A percentile compares a stretch with the other conserved stretches of the same genome.
These are phyloP conservation scores for Ogataea naganishii DNA, from an alignment of 805 yeast species.

Conservation along the genomic window DNA sequence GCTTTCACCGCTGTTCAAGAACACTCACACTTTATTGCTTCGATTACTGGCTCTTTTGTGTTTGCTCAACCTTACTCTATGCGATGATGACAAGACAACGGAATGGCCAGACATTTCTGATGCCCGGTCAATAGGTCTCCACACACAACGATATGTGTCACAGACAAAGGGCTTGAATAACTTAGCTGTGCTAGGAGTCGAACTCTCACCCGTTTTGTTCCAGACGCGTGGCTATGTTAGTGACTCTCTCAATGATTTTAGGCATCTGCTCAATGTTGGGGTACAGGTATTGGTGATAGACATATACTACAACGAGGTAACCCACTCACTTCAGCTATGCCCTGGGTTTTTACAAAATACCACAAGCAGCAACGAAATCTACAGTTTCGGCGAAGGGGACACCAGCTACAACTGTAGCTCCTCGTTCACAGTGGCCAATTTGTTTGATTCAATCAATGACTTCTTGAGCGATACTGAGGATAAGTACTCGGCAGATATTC, in stretches of 20 bases:
- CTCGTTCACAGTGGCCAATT: constrained; percentile 5
- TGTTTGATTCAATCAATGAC: constrained; percentile 20
- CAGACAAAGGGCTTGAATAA: constrained; percentile 31
- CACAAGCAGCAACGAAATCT: not conserved
- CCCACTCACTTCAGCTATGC: constrained; percentile 46
- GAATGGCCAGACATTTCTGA: constrained; percentile 26
- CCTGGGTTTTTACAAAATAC: constrained; percentile 32
- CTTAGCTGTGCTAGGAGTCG: constrained; percentile 30
- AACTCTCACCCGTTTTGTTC: constrained; percentile 24
- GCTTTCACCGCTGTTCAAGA: too few species aligned
- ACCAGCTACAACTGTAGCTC: not conserved
- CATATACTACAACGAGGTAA: constrained; percentile 43
- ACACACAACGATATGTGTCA: constrained; percentile 41
- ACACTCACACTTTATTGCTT: too few species aligned
- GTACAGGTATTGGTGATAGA: constrained; percentile 41
- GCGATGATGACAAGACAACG: not conserved
- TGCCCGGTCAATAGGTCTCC: constrained; percentile 23
- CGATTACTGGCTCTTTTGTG: too few species aligned
- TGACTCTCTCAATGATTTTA: constrained; percentile 19
- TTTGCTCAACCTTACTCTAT: too few species aligned
- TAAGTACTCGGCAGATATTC: constrained; percentile 33
- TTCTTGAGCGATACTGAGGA: constrained; percentile 36
- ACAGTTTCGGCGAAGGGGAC: too few species aligned
- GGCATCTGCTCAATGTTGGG: constrained; percentile 32
- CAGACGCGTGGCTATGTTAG: constrained; percentile 22